phyloP scores from a whole-genome alignment of 2,329 filamentous ascomycete species.

The Hortaea sp. region DNA sequence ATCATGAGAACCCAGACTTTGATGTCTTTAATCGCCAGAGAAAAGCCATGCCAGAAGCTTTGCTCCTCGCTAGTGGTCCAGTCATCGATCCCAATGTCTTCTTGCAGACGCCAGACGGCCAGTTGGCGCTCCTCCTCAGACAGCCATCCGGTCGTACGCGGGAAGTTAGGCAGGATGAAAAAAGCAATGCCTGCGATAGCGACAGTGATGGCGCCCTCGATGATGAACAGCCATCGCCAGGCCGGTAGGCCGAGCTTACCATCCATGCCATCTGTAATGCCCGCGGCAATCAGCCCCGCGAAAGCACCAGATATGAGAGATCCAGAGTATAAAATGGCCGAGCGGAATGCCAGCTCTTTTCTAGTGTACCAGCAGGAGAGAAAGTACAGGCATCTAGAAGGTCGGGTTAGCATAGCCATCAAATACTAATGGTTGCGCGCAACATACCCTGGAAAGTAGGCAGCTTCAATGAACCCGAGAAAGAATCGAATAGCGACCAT shows the following conservation, averaged over 20 bases:
- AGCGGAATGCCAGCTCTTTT: slow-evolving; percentile 41
- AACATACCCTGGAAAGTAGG: slow-evolving; percentile 27
- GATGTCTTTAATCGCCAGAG: slow-evolving; percentile 21
- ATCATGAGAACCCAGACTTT: slow-evolving; percentile 27
- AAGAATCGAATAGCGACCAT: slow-evolving; percentile 30
- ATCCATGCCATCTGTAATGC: slow-evolving; percentile 35
- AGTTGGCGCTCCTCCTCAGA: slow-evolving; percentile 21
- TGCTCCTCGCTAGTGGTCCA: slow-evolving; percentile 21
- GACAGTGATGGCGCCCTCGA: slow-evolving; percentile 21
- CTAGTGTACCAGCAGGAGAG: slow-evolving; percentile 45
- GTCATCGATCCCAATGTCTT: slow-evolving; percentile 25
- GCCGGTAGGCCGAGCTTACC: slow-evolving; percentile 23
- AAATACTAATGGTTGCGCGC: background rate
- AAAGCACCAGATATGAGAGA: slow-evolving; percentile 42
- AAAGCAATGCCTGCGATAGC: slow-evolving; percentile 23
- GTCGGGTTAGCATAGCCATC: background rate
- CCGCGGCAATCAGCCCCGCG: slow-evolving; percentile 45
- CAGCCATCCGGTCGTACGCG: slow-evolving; percentile 23
- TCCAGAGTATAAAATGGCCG: slow-evolving; percentile 44
- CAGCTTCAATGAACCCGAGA: slow-evolving; percentile 36
- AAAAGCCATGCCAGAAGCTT: slow-evolving; percentile 23
- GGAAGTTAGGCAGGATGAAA: slow-evolving; percentile 30
- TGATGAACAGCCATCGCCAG: slow-evolving; percentile 22
- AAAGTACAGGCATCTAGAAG: slow-evolving; percentile 33
- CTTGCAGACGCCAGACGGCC: slow-evolving; percentile 21